Percentiles rank a stretch among this genome's conserved stretches.
Evolutionary conservation across 1,284 basidiomycete species (phyloP).

Genomic region (Leccinum pachyderme): DNA sequence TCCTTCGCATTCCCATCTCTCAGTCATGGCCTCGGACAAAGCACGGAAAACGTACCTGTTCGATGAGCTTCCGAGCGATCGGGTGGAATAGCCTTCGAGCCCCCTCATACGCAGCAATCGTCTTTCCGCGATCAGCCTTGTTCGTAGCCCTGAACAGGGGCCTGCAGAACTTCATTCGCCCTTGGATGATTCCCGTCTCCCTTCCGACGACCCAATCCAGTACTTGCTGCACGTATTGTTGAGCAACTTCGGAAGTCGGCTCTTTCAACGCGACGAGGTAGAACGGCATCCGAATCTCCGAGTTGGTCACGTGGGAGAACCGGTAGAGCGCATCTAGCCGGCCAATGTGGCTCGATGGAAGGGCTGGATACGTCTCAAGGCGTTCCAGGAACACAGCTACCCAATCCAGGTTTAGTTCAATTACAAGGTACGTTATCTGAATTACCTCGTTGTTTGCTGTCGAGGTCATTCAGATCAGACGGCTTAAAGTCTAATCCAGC

Average conservation of each 20-base stretch:
- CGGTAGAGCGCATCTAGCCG: conserved; percentile 58
- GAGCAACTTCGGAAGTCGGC: conserved; percentile 47
- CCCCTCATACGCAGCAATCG: conserved; percentile 57
- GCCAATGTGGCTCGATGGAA: conserved; percentile 54
- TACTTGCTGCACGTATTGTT: conserved; percentile 49
- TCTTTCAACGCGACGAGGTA: conserved; percentile 63
- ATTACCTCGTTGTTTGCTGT: conserved; percentile 66
- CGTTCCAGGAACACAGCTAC: conserved; percentile 75
- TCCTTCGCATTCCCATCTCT: conserved; percentile 15
- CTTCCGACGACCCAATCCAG: conserved; percentile 68
- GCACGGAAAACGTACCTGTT: conserved; percentile 50
- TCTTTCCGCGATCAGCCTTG: conserved; percentile 61
- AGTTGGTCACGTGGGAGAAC: conserved; percentile 54
- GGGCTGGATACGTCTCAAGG: conserved; percentile 52
- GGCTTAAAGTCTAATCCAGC: conserved; percentile 49
- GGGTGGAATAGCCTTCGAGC: conserved; percentile 70
- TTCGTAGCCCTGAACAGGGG: conserved; percentile 58
- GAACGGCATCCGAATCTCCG: conserved; percentile 72
- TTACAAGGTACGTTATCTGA: not conserved
- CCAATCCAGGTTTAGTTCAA: not conserved
- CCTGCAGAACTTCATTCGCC: conserved; percentile 83
- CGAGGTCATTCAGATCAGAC: conserved; percentile 56
- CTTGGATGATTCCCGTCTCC: conserved; percentile 62
- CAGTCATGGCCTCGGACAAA: not conserved
- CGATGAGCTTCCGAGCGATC: conserved; percentile 73